Evolutionary conservation across 2,329 filamentous ascomycete species (phyloP), one percentile per base, ranked within the genome.

Genomic region (Zymoseptoria passerinii): DNA sequence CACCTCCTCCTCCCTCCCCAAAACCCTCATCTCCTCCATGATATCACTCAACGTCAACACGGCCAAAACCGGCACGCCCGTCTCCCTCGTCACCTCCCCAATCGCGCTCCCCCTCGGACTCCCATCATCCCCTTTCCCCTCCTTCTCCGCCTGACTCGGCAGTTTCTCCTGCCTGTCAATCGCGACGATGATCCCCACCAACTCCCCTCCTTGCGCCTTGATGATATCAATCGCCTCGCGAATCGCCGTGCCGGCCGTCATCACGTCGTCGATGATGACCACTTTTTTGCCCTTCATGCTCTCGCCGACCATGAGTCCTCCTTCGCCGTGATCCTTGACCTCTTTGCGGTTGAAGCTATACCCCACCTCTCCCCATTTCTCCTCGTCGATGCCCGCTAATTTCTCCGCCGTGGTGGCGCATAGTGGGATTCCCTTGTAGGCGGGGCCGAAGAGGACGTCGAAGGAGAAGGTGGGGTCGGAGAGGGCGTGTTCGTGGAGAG

Each of bases 271-370:
- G 48, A 99, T 87, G 66, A 99, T 89, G 35, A 99, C 80, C 16
- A 96, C 85, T 61, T 82, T 84, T 81, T 94, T 92, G 56, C 89
- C 92, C 76, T 88, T 88, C 69, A 97, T 78, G 6, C 87, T 82
- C 28, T 90, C 89, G 9, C 94, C 94, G 13, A 97, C 92, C 68
- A 97, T 95, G 72, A 84, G 88, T 50, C 94, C 92, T 35, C 92
- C 92, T 76, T 99, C 94, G 50, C 94, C 92, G 73, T 97, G 92
- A 70, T 90, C 89, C 80, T 97, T 97, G 69, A 87, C 89, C 77
- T 97, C 94, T 77, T 97, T 97, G 70, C 94, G 85, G 77, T 97
- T 95, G 77, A 95, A 97, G 35, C 86, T 87, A 77, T 96, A 97
- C 70, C 86, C 89, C 58, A 89, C 80, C 50, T 81, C 76, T 57